Percentiles rank a stretch among this genome's conserved stretches.
Conservation (phyloP, 148 eudicot species). For the Salicornia ramosissima region DNA sequence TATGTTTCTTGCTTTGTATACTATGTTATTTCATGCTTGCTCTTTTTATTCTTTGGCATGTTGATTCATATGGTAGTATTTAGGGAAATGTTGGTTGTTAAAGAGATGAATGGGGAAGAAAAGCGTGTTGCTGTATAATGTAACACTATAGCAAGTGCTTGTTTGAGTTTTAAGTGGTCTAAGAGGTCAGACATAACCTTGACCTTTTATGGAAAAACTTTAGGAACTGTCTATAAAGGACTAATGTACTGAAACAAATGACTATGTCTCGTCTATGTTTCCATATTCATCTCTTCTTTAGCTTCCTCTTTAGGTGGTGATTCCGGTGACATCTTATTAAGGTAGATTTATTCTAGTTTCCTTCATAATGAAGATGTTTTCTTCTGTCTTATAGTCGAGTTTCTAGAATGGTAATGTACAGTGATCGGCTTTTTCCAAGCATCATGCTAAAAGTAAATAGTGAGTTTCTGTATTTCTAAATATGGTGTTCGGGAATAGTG, state of each 20-base stretch:
- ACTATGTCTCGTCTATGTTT: background rate
- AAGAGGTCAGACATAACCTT: background rate
- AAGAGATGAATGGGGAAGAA: background rate
- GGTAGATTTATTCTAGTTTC: background rate
- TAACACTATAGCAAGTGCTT: background rate
- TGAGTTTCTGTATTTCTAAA: background rate
- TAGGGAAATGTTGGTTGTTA: background rate
- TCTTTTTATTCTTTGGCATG: background rate
- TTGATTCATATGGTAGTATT: background rate
- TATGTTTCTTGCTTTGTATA: conserved; percentile 27
- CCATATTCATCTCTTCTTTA: background rate
- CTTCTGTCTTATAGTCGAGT: too few relatives aligned
- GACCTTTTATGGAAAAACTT: background rate
- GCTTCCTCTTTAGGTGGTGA: background rate
- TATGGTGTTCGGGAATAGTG: background rate
- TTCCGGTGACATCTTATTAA: too few relatives aligned
- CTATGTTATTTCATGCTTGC: background rate
- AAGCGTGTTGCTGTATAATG: background rate
- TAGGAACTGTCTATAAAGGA: background rate
- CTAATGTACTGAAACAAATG: conserved; percentile 1
- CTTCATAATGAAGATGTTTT: background rate
- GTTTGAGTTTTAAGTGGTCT: background rate
- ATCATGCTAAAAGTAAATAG: background rate
- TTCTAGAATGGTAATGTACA: background rate
- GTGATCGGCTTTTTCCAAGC: background rate